phyloP scores from a whole-genome alignment of 2,329 filamentous ascomycete genomes.

The Aureobasidium sp. region DNA sequence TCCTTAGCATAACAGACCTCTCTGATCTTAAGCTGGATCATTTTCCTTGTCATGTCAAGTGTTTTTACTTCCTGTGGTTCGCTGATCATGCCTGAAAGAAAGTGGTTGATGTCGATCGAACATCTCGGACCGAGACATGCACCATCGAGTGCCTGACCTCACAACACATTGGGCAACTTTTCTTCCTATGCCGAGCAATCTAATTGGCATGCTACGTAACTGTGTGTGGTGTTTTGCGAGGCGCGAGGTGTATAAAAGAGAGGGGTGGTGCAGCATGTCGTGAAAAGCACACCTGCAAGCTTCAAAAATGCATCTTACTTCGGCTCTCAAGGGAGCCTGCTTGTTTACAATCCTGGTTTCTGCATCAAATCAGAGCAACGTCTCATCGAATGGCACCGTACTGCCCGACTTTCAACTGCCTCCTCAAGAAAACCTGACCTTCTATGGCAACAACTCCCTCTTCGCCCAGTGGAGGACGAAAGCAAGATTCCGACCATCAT shows the following conservation, averaged over 20 bases:
- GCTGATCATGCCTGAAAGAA: background rate
- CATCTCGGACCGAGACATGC: background rate
- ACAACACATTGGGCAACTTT: background rate
- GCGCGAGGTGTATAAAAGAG: background rate
- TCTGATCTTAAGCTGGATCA: background rate
- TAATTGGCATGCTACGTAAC: background rate
- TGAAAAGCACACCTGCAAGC: background rate
- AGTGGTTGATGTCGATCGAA: constrained; percentile 1
- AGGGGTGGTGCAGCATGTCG: background rate
- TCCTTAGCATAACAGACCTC: no score
- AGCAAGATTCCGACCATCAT: constrained; percentile 8
- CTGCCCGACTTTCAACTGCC: background rate
- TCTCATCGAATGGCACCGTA: background rate
- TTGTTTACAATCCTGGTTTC: background rate
- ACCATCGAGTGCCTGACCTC: background rate
- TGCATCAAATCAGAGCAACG: constrained; percentile 2
- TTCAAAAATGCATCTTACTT: background rate
- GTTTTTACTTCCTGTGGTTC: background rate
- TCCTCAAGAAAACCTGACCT: constrained; percentile 2
- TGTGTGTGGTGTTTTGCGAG: background rate
- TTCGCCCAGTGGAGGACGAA: constrained; percentile 13
- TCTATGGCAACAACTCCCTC: background rate
- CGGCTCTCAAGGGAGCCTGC: background rate
- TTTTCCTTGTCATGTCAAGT: background rate
- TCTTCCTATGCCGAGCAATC: background rate